Base-by-base conservation (phyloP, 2,329 filamentous ascomycete genomes). In the Biscogniauxia marginata region DNA sequence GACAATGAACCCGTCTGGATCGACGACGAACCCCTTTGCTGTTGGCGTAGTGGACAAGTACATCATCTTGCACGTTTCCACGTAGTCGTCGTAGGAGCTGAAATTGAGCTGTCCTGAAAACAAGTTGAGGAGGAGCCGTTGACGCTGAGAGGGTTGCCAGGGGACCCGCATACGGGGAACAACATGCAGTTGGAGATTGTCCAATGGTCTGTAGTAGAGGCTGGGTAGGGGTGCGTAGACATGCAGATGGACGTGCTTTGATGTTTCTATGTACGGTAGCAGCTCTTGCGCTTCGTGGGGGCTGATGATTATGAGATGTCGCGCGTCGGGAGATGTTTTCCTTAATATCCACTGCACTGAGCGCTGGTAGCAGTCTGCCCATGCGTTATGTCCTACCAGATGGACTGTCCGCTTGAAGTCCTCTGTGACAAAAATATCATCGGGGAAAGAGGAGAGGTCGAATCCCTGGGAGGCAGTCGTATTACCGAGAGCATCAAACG, bases 51-150 rank as follows among this genome's bases (percentile, higher is more conserved):
- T 74, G 0, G 74, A 69, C 0, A 88, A 64, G 0, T 84, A 80
- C 0, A 89, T 70, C 44, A 77, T 79, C 1, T 73, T 66, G 57
- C 84, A 87, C 0, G 80, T 65, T 1, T 73, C 66, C 0, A 67
- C 59, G 58, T 90, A 91, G 52, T 89, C 80, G 0, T 71, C 56
- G 46, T 77, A 82, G 0, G 75, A 78, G 0, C 66, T 68, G 8
- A 90, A 73, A 61, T 90, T 91, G 0, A 90, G 74, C 53, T 88
- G 85, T 0, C 88, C 88, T 0, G 88, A 76, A 53, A 91, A 90
- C 0, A 91, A 70, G 46, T 88, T 87, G 0, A 91, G 75, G 53
- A 8, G 67, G 57, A 9, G 63, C 48, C 9, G 19, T 22, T 39
- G 30, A 4, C 6, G 30, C 30, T 2, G 1, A 7, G 30, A 39